Conservation (phyloP, 1,139 yeast species). For the Suhomyces maxii region DNA sequence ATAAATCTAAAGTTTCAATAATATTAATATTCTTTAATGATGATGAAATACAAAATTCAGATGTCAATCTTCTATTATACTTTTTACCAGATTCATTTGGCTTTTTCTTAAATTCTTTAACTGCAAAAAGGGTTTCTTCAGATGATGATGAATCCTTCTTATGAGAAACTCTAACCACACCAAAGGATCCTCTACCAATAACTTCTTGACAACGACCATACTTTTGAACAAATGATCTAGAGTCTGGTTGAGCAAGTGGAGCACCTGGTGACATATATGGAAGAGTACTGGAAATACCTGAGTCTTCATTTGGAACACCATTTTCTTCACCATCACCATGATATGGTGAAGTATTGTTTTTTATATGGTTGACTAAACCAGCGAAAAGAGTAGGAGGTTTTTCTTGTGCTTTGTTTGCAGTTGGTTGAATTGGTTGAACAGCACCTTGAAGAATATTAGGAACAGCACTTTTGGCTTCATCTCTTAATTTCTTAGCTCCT, state of each 20-base stretch:
- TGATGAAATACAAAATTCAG: constrained; percentile 50
- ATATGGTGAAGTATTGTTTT: constrained; percentile 33
- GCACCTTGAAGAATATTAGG: constrained; percentile 51
- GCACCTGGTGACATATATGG: background rate
- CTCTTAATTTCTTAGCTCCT: constrained; percentile 77
- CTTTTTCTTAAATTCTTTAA: constrained; percentile 45
- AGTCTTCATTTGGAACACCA: background rate
- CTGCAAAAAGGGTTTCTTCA: constrained; percentile 45
- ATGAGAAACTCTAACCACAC: constrained; percentile 49
- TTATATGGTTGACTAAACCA: constrained; percentile 72
- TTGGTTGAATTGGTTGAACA: constrained; percentile 10
- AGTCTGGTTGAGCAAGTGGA: constrained; percentile 23
- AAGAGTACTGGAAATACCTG: background rate
- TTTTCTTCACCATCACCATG: constrained; percentile 13
- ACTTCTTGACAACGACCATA: constrained; percentile 54
- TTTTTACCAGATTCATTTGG: constrained; percentile 48
- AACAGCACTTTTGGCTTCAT: constrained; percentile 82
- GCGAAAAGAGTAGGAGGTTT: constrained; percentile 80
- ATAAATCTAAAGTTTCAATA: constrained; percentile 79
- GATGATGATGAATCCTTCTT: constrained; percentile 25
- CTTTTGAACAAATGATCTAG: constrained; percentile 47
- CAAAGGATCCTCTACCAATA: constrained; percentile 50
- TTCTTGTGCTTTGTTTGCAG: constrained; percentile 14
- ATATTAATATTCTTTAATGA: constrained; percentile 54
- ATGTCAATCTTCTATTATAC: constrained; percentile 44